Percentiles rank a stretch among this genome's conserved stretches.
Evolutionary conservation across 805 yeast genomes (phyloP).

Genomic region (Candida tibetensis): DNA sequence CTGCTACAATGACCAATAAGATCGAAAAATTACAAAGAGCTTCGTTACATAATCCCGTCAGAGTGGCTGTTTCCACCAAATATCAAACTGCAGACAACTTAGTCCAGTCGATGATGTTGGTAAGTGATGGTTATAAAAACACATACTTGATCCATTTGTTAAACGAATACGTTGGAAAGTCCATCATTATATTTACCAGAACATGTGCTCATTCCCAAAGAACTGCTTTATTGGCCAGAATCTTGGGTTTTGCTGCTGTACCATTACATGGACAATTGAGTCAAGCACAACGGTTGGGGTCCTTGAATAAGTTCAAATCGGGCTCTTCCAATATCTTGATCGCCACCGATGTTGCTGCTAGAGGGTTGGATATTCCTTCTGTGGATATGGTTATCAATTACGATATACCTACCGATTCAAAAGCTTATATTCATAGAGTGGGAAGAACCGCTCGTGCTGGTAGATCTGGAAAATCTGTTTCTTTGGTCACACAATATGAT

Average conservation of each 20-base stretch:
- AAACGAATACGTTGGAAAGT: conserved; percentile 81
- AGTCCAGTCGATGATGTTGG: conserved; percentile 82
- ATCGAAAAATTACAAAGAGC: conserved; percentile 95
- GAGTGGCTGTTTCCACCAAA: conserved; percentile 84
- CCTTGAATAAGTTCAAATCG: conserved; percentile 73
- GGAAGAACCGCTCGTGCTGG: conserved; percentile 98
- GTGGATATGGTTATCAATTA: conserved; percentile 76
- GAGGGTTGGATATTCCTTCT: conserved; percentile 81
- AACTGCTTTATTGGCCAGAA: conserved; percentile 74
- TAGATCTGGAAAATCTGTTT: conserved; percentile 79
- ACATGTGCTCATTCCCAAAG: conserved; percentile 96
- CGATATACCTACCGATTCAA: conserved; percentile 81
- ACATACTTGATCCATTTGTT: conserved; percentile 79
- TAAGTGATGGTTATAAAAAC: conserved; percentile 90
- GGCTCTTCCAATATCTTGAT: conserved; percentile 67
- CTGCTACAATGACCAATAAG: conserved; percentile 97
- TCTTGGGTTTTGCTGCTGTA: conserved; percentile 82
- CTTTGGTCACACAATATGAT: conserved; percentile 92
- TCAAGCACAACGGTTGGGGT: conserved; percentile 81
- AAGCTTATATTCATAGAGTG: conserved; percentile 82
- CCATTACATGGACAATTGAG: conserved; percentile 93
- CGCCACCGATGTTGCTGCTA: conserved; percentile 86
- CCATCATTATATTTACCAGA: conserved; percentile 85
- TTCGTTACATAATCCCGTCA: conserved; percentile 81
- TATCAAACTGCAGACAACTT: conserved; percentile 94